Base-by-base conservation (phyloP, 2,329 filamentous ascomycete species). In the Diplodia corticola region DNA sequence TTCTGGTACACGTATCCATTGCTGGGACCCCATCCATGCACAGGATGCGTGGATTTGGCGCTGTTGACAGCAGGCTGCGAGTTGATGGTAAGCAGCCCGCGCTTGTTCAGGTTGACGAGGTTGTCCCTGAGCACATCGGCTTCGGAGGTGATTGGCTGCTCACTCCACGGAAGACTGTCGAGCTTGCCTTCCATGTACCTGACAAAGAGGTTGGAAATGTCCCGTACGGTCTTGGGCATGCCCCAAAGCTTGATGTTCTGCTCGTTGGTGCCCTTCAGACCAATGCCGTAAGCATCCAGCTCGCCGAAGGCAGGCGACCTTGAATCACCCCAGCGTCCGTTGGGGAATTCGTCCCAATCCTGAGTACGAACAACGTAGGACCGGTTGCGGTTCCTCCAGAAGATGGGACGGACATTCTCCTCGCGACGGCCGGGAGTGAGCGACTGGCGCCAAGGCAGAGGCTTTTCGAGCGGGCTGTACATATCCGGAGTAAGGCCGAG, bases 1-100 rank as follows among this genome's bases (percentile, higher is more conserved):
- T 99, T 99, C 77, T 99, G 95, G 79, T 98, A 99, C 65, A 98
- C 95, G 75, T 96, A 99, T 67, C 95, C 95, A 72, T 97, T 96
- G 68, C 88, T 85, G 4, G 95, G 95, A 13, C 95, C 95, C 95
- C 95, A 99, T 66, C 95, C 95, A 77, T 96, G 90, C 6, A 96
- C 84, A 0, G 92, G 87, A 75, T 99, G 88, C 4, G 89, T 91
- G 0, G 93, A 98, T 78, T 93, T 94, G 69, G 89, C 91, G 44
- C 94, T 93, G 73, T 97, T 90, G 59, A 99, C 91, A 37, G 95
- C 92, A 44, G 95, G 95, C 80, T 99, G 95, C 0, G 95, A 98
- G 81, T 99, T 99, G 81, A 99, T 93, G 46, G 95, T 98, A 68
- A 99, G 82, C 68, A 99, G 85, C 20, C 95, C 95, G 37, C 93